Base-by-base conservation (phyloP, 306 rosid species). In the Pyrus pyrifolia region DNA sequence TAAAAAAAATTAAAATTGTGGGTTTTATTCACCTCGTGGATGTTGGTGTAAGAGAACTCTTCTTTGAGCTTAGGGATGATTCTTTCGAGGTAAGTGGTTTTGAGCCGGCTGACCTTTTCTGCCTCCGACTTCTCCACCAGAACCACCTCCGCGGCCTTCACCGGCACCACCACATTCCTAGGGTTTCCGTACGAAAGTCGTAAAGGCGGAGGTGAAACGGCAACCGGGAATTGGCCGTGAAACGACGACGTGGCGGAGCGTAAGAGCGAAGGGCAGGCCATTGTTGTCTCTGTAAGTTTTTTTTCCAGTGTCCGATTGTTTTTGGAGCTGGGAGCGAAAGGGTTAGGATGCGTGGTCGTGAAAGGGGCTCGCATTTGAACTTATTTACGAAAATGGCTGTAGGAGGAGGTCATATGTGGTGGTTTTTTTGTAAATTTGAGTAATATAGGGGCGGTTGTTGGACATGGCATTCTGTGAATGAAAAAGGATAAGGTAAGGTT, bases 121-220 rank as follows among this genome's bases (percentile, higher is more conserved):
- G 93, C 77, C 55, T 95, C 99, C 11, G 95, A 72, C 81, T 90
- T 95, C 86, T 92, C 99, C 42, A 95, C 97, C 78, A 95, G 77
- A 68, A 88, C 96, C 6, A 85, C 79, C 40, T 79, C 85, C 8
- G 84, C 15, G 74, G 97, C 97, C 78, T 76, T 92, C 78, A 90
- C 97, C 13, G 88, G 66, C 68, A 85, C 73, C 51, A 79, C 74
- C 70, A 80, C 83, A 42, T 78, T 76, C 13, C 83, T 81, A n/a
- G 63, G 79, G 76, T n/a, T 87, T 76, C 89, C 67, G 62, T 22
- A 52, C 25, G 72, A 70, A 4, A 60, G 22, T 11, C 78, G 66
- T 11, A 79, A 81, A 27, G 76, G 49, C 18, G 82, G 89, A 40
- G 82, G 63, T 4, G 85, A 81, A 68, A 85, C 70, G 23, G 79